Base-by-base conservation (phyloP, 169 alveolate genomes). In the Pseudocohnilembus persalinus region DNA sequence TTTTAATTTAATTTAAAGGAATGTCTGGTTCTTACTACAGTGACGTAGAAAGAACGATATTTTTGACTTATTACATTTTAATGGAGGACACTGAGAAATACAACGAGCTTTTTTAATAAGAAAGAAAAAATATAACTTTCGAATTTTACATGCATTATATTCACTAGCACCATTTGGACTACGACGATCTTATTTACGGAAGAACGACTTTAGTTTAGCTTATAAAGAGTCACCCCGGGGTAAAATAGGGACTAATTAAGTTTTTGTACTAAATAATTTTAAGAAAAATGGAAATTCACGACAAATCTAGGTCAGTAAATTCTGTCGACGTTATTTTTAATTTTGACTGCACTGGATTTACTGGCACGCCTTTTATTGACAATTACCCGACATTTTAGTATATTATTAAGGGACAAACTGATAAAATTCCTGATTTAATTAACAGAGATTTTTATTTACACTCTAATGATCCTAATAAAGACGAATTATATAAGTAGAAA, bases 271-370 rank as follows among this genome's bases (percentile, higher is more conserved):
- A 73, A 29, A 73, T 73, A 15, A 73, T 73, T 73, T 73, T 73
- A 26, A 73, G 76, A 29, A 73, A 73, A 73, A 73, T 73, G 76
- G 76, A 73, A 73, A 73, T 73, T 73, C 76, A 73, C 26, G 76
- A 73, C 26, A 73, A 73, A 73, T n/a, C 33, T 15, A 73, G 29
- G 26, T 73, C 33, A 26, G 31, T 29, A 73, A 73, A 73, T 28
- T 73, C 76, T n/a, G 31, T 73, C 26, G 76, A 73, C 26, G 76
- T 73, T 6, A 73, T 73, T 73, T 73, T 73, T 28, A 73, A 73
- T 73, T 73, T 73, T 26, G 76, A 73, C 26, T 73, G 76, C 31
- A 73, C 6, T 15, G 76, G 76, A 73, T 73, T 73, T 73, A 73
- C 76, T 15, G 76, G 76, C 6, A 73, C 76, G 6, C 76, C 76